Evolutionary conservation across 371 early-diverging fungal genomes (phyloP), one percentile per base, ranked within the genome.

Genomic region (Rhizopus sp.): DNA sequence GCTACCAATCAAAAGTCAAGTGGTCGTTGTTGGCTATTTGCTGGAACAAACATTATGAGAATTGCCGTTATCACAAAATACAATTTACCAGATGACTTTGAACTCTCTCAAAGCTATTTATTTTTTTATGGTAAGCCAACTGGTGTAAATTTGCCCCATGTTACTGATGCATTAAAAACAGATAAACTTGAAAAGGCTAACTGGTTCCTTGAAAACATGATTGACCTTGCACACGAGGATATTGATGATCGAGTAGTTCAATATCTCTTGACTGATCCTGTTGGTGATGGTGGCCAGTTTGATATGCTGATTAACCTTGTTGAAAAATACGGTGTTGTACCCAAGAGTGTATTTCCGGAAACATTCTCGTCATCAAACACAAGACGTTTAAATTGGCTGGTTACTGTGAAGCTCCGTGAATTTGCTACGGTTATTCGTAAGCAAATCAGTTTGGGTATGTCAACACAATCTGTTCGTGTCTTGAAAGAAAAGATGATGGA

Each of bases 21-120:
- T n/a, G 93, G 93, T 15, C 83, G 93, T 13, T 92, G 93, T 78
- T 92, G 93, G 93, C 62, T 92, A 38, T 92, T 92, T 79, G 93
- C 93, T 16, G 91, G 87, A 39, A 72, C 77, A 30, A 76, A 78
- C 53, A 72, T 77, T 4, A 55, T 76, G 51, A 66, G 73, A 39
- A 57, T 69, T 23, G 66, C 62, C 15, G 62, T 73, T 16, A 76
- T 76, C 53, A 49, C 63, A 46, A 74, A 70, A 34, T 84, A 86
- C 70, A 89, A 90, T 46, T 68, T 92, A 42, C 47, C 54, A 7
- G 91, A 92, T 39, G 84, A 85, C 53, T 88, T 92, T 66, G 92
- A 92, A 66, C 80, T 92, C 23, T 88, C 88, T 32, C 92, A 92
- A 70, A 80, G 83, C 48, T 92, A 82, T 53, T 64, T 92, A 46